Evolutionary conservation across 352 stramenopile genomes (phyloP), one percentile per base, ranked within the genome.

Genomic region (Globisporangium perplexum): DNA sequence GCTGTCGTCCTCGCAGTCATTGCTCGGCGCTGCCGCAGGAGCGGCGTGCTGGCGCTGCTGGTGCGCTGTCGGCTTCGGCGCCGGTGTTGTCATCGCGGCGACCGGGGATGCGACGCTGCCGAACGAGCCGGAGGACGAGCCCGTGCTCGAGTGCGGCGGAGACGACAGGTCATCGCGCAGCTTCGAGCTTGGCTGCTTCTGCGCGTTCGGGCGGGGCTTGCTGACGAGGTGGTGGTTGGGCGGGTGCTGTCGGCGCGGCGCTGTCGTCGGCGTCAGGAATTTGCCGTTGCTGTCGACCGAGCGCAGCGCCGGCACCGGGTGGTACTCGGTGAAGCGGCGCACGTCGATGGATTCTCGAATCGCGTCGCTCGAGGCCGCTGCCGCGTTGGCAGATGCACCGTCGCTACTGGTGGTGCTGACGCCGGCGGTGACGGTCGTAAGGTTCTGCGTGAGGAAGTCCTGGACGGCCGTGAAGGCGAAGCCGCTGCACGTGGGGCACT

Each of bases 401-500:
- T 8, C 7, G 10, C 18, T 4, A 14, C 11, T 18, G 18, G 6
- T 3, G 7, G 15, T 2, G 30, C 47, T 38, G 24, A 12, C 6
- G 18, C 47, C 24, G 2, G 12, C 17, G 2, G 15, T 26, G 28
- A 38, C 28, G 2, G 24, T 14, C 28, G 26, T 66, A 28, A 71
- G 59, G 8, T 76, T 68, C 5, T 69, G 63, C 12, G 71, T 91
- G 47, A 94, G 59, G 65, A 89, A 94, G 48, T 90, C 83, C 24
- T 83, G 81, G 20, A 94, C 81, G 3, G 69, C 62, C 24, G 83
- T 85, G 66, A 94, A 94, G 7, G 77, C 60, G 20, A 82, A 71
- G 30, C 73, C 79, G 47, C 71, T 86, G 62, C 83, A 94, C 24
- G 79, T 90, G 7, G 83, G 83, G 49, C 83, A 94, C 60, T 90